Evolutionary conservation across 768 basidiomycete species (phyloP), one percentile per base, ranked within the genome.

Genomic region (Serendipita sp.): DNA sequence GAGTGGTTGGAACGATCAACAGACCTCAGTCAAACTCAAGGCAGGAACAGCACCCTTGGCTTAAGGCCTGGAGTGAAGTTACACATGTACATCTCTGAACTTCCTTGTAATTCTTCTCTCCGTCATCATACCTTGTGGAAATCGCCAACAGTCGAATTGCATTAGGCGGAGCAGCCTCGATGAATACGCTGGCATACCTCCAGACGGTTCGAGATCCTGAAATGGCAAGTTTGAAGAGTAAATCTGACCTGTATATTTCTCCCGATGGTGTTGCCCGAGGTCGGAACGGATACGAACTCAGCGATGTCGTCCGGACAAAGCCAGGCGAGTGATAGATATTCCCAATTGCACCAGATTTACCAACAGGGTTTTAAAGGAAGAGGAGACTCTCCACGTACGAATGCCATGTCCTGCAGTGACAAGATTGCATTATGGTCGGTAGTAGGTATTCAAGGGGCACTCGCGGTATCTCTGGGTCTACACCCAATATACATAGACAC

Each of bases 321-420:
- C 94, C 94, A 3, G 95, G 92, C 2, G 2, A 5, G 16, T 10
- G 10, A 52, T 16, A 10, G 18, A 6, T 52, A 5, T n/a, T 40
- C 23, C 1, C 23, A 1, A 23, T 23, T 23, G 23, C 23, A 1
- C 23, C 23, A 23, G 3, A 44, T 36, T 4, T 44, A 31, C 58
- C 16, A 29, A 8, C 40, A 52, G 11, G 10, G 4, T 8, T 23
- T 23, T 23, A 23, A 23, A 52, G 55, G 55, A 31, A 83, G 94
- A 62, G 87, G 90, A 0, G 94, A 98, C 70, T 86, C 92, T 0
- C 85, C 85, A 0, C 83, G 84, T 0, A 91, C 94, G 1, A 71
- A 81, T 0, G 90, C 81, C 69, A 89, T 96, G 85, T 91, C 92
- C 0, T 98, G 94, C 74, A 91, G 88, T 68, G 94, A 98, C 72